Conservation (phyloP, 1,139 yeast genomes). For the Taphrina wiesneri region DNA sequence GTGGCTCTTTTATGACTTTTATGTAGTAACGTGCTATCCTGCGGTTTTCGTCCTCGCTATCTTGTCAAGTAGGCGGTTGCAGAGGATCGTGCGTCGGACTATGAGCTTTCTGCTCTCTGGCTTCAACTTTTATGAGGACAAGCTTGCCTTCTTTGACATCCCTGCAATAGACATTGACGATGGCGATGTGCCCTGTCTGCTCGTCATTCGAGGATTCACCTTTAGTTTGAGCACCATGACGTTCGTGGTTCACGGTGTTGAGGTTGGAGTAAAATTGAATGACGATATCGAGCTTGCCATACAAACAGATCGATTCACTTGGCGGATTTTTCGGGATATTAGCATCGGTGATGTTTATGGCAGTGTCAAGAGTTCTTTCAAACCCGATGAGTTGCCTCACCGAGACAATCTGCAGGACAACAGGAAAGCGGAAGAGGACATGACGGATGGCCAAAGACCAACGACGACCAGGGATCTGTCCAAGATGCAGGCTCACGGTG, state of each 20-base stretch:
- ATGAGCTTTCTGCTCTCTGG: neutral
- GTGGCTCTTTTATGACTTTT: constrained; percentile 16
- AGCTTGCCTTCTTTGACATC: constrained; percentile 19
- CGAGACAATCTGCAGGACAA: constrained; percentile 4
- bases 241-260: constrained; percentile 24
- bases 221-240: constrained; percentile 20
- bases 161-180: constrained; percentile 28
- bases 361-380: constrained; percentile 20
- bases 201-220: constrained; percentile 21
- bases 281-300: constrained; percentile 30
- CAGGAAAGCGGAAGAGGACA: neutral
- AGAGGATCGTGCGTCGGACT: neutral
- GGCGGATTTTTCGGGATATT: constrained; percentile 20
- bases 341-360: constrained; percentile 26
- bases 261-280: constrained; percentile 29
- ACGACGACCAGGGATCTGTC: neutral
- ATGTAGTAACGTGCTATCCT: constrained; percentile 8
- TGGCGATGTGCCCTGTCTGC: constrained; percentile 30
- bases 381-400: neutral
- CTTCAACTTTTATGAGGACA: constrained; percentile 22
- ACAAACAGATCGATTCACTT: constrained; percentile 21
- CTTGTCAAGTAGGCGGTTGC: constrained; percentile 4
- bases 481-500: neutral
- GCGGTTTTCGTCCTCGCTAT: constrained; percentile 11
- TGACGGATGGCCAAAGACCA: constrained; percentile 17